These are phyloP conservation scores for Cetradonia linearis DNA, from an alignment of 495 filamentous ascomycete species.

Conservation along the genomic window DNA sequence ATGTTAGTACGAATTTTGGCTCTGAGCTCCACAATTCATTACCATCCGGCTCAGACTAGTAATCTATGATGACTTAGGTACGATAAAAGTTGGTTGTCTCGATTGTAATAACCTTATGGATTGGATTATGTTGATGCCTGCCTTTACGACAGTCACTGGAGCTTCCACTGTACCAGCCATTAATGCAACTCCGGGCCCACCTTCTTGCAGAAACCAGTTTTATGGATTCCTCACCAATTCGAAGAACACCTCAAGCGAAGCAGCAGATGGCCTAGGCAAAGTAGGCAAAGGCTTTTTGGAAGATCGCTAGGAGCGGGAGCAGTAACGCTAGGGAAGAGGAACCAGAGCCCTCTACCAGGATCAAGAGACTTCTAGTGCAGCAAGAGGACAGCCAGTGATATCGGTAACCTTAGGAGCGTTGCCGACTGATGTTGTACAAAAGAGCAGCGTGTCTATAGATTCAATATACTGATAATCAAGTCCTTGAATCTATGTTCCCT, in stretches of 20 bases:
- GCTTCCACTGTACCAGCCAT: background rate
- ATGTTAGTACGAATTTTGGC: background rate
- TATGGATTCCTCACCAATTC: conserved; percentile 58
- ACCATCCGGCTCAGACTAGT: background rate
- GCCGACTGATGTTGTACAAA: no score
- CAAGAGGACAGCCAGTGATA: conserved; percentile 21
- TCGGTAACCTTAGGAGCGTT: no score
- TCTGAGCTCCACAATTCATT: background rate
- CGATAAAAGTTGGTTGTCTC: no score
- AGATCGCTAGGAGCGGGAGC: conserved; percentile 61
- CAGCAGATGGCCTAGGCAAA: conserved; percentile 60
- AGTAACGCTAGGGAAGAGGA: conserved; percentile 59
- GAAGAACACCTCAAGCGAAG: conserved; percentile 59
- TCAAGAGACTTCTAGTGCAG: conserved; percentile 54
- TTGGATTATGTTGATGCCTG: no score
- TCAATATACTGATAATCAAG: no score
- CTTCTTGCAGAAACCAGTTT: conserved; percentile 65
- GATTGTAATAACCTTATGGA: no score
- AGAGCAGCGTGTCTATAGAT: no score
- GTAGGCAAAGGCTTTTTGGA: conserved; percentile 71
- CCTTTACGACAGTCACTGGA: background rate
- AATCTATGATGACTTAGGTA: background rate
- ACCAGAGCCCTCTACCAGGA: conserved; percentile 42
- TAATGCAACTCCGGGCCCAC: background rate
- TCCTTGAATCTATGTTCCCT: no score